Evolutionary conservation across 805 yeast genomes (phyloP).

Genomic region (Teunomyces lycoperdinae): DNA sequence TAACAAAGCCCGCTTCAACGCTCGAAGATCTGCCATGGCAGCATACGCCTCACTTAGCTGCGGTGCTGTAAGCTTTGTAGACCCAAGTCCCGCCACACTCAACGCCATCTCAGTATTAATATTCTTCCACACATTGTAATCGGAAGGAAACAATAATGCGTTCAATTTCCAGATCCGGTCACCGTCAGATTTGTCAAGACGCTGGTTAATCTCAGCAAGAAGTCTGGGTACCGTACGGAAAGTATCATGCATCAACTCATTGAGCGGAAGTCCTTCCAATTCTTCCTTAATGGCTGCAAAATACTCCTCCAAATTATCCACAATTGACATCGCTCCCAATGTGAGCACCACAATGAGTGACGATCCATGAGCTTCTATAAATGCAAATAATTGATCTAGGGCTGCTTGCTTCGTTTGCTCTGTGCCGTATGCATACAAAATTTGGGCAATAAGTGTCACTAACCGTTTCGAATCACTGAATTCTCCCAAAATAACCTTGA

Average conservation of each 20-base stretch:
- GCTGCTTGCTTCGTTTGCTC: conserved; percentile 83
- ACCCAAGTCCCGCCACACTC: conserved; percentile 52
- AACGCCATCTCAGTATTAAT: conserved; percentile 56
- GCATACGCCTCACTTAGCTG: conserved; percentile 53
- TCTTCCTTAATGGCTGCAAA: conserved; percentile 68
- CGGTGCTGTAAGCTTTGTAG: conserved; percentile 47
- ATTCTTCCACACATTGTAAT: conserved; percentile 65
- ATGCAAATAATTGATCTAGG: conserved; percentile 71
- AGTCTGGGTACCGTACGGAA: conserved; percentile 57
- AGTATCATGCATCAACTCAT: conserved; percentile 48
- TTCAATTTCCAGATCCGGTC: conserved; percentile 58
- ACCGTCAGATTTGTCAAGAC: conserved; percentile 24
- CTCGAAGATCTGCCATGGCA: conserved; percentile 46
- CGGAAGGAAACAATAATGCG: conserved; percentile 73
- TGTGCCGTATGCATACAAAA: conserved; percentile 70
- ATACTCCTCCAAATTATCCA: conserved; percentile 57
- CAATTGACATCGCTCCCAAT: conserved; percentile 74
- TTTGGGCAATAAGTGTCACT: conserved; percentile 73
- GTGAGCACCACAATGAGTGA: conserved; percentile 66
- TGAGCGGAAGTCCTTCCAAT: conserved; percentile 48
- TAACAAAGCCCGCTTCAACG: conserved; percentile 66
- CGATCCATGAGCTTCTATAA: conserved; percentile 61
- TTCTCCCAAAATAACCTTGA: conserved; percentile 54
- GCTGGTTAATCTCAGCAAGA: conserved; percentile 48
- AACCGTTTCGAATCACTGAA: conserved; percentile 61